Evolutionary conservation across 768 basidiomycete genomes (phyloP).

Genomic region (Pleurotus djamor): DNA sequence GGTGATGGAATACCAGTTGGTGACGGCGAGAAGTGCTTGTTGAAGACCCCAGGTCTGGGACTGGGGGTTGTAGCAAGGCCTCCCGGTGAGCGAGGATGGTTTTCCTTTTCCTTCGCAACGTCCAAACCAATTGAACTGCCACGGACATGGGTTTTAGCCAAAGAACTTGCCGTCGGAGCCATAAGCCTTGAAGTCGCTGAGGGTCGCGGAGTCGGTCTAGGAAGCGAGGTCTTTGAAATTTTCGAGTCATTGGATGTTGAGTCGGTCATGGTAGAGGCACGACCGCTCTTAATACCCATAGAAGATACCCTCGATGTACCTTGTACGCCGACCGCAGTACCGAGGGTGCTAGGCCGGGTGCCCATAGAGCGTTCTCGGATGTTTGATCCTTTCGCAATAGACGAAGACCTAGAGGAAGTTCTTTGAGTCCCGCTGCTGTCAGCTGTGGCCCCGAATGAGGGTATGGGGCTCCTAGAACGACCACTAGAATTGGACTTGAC

Average conservation of each 20-base stretch:
- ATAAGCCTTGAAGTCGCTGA: conserved; percentile 45
- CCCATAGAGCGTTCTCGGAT: conserved; percentile 6
- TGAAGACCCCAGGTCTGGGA: conserved; percentile 45
- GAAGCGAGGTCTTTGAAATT: not conserved
- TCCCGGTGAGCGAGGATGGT: conserved; percentile 2
- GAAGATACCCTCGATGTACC: conserved; percentile 35
- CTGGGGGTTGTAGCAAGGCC: conserved; percentile 12
- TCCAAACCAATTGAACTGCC: not conserved
- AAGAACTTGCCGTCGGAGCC: conserved; percentile 76
- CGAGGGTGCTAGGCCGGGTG: conserved; percentile 18
- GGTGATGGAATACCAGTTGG: conserved; percentile 36
- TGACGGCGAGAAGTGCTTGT: conserved; percentile 36
- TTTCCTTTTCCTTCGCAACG: not conserved
- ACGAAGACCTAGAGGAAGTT: conserved; percentile 10
- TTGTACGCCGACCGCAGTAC: conserved; percentile 14
- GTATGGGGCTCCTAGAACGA: conserved; percentile 17
- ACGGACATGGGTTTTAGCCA: conserved; percentile 49
- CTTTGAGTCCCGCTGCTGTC: not conserved
- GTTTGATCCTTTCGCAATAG: conserved; percentile 1
- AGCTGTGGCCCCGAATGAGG: conserved; percentile 14
- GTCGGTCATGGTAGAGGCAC: conserved; percentile 19
- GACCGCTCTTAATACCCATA: conserved; percentile 37
- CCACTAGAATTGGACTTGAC: not conserved
- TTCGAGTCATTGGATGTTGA: not conserved
- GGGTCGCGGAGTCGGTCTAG: conserved; percentile 10